Conservation (phyloP, 768 basidiomycete genomes). For the Collybia mongolica region DNA sequence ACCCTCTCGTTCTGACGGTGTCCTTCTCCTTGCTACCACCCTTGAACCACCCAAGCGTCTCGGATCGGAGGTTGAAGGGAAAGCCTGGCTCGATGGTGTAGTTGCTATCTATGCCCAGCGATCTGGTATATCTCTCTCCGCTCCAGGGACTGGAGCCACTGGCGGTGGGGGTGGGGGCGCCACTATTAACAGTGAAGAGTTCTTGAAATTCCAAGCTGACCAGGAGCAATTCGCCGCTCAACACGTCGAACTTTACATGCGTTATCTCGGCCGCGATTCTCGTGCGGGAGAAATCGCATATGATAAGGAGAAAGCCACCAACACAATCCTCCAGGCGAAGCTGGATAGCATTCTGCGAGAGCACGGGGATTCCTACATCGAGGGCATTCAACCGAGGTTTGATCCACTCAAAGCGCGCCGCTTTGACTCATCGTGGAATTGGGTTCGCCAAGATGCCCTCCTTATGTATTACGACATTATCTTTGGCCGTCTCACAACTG, state of each 20-base stretch:
- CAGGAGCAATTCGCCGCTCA: constrained; percentile 91
- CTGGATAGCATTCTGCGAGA: constrained; percentile 88
- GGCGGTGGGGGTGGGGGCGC: constrained; percentile 73
- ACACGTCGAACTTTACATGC: constrained; percentile 95
- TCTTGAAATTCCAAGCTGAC: constrained; percentile 92
- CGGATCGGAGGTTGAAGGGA: constrained; percentile 87
- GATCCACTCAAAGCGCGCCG: constrained; percentile 95
- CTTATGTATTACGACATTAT: constrained; percentile 99
- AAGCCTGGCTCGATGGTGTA: constrained; percentile 88
- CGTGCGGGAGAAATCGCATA: constrained; percentile 89
- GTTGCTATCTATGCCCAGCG: constrained; percentile 86
- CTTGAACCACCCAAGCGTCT: constrained; percentile 94
- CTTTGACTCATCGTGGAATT: constrained; percentile 99
- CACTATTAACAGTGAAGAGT: constrained; percentile 96
- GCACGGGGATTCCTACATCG: constrained; percentile 91
- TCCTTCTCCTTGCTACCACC: constrained; percentile 87
- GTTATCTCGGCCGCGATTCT: constrained; percentile 92
- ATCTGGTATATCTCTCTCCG: constrained; percentile 79
- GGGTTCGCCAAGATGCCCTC: constrained; percentile 96
- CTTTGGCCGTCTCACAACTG: constrained; percentile 89
- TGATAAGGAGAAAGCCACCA: constrained; percentile 81
- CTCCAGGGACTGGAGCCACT: constrained; percentile 61
- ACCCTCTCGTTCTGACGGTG: constrained; percentile 82
- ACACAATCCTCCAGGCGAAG: constrained; percentile 71
- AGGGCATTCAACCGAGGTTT: constrained; percentile 94